These are phyloP conservation scores for Apiospora arundinis DNA, from an alignment of 2,329 filamentous ascomycete species.

Conservation along the genomic window DNA sequence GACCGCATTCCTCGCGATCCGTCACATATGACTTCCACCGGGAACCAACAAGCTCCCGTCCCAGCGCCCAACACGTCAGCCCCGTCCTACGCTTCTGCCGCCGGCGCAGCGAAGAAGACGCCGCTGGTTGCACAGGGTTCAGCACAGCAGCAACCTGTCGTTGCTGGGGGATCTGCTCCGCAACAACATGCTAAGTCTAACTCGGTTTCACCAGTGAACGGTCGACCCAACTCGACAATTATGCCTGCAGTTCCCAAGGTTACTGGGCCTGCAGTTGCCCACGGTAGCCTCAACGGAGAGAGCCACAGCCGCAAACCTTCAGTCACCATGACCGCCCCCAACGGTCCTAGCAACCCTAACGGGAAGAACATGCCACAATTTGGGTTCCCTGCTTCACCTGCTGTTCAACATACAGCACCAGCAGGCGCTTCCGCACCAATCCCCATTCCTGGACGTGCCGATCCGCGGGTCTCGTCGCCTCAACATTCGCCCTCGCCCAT, in stretches of 20 bases:
- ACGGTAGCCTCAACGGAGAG: constrained; percentile 73
- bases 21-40: constrained; percentile 67
- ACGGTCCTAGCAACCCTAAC: constrained; percentile 73
- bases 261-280: constrained; percentile 70
- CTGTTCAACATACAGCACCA: constrained; percentile 71
- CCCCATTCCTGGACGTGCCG: constrained; percentile 62
- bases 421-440: constrained; percentile 59
- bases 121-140: constrained; percentile 67
- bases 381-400: constrained; percentile 75
- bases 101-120: constrained; percentile 68
- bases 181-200: constrained; percentile 68
- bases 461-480: constrained; percentile 81
- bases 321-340: constrained; percentile 82
- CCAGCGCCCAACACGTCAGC: constrained; percentile 65
- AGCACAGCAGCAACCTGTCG: constrained; percentile 48
- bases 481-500: constrained; percentile 92
- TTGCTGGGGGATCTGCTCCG: constrained; percentile 62
- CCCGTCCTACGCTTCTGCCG: constrained; percentile 72
- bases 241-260: constrained; percentile 56
- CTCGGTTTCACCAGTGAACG: constrained; percentile 83
- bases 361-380: constrained; percentile 77
- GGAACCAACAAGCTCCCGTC: constrained; percentile 58
- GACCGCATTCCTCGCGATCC: constrained; percentile 21
- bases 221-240: constrained; percentile 23
- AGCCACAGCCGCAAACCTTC: constrained; percentile 88